Percentiles rank a stretch among this genome's conserved stretches.
Evolutionary conservation across 208 protist species (phyloP).

Genomic region (Naegleria fowleri): DNA sequence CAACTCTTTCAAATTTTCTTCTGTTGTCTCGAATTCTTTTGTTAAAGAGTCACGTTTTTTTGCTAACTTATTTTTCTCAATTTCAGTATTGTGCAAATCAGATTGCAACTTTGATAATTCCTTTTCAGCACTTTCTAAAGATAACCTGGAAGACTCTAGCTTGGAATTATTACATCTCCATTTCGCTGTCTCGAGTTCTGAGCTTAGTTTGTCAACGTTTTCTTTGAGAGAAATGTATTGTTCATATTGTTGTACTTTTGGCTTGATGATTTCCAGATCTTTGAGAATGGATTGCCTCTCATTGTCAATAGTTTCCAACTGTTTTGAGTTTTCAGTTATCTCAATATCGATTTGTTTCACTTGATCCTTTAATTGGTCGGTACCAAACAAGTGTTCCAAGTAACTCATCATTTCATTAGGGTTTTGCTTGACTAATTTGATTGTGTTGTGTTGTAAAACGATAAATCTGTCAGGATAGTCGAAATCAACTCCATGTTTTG

Average conservation of each 20-base stretch:
- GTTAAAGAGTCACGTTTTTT: background rate
- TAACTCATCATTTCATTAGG: background rate
- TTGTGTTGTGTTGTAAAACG: background rate
- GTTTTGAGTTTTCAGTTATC: background rate
- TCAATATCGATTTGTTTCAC: background rate
- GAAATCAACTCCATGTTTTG: background rate
- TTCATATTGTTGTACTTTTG: background rate
- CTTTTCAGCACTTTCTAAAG: background rate
- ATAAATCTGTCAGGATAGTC: background rate
- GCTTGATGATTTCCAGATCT: background rate
- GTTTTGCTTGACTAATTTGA: background rate
- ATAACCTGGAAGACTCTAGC: background rate
- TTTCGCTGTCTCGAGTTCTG: background rate
- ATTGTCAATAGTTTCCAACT: background rate
- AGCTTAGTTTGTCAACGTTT: background rate
- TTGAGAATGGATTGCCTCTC: background rate
- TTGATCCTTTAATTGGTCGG: background rate
- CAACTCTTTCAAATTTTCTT: background rate
- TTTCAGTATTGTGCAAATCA: background rate
- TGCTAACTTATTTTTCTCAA: background rate
- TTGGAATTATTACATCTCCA: background rate
- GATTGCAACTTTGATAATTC: background rate
- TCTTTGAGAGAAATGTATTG: background rate
- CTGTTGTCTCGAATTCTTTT: background rate
- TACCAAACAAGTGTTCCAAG: background rate